Evolutionary conservation across 805 yeast genomes (phyloP).

Genomic region (Kazachstania taianensis): DNA sequence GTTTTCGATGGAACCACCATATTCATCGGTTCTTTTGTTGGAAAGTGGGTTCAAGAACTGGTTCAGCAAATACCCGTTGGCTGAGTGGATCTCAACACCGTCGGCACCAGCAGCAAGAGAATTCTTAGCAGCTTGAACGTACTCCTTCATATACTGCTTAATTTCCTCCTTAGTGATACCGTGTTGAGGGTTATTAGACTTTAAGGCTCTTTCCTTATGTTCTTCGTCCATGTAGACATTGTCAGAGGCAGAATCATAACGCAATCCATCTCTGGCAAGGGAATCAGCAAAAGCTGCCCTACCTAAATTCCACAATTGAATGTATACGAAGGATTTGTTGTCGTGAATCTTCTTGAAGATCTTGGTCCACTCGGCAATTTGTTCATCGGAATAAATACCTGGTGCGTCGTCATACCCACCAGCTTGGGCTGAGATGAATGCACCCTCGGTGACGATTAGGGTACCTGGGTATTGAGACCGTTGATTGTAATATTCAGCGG

Average conservation of each 20-base stretch:
- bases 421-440: constrained; percentile 35
- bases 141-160: constrained; percentile 33
- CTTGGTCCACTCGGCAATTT: no score
- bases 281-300: background rate
- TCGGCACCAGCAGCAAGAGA: constrained; percentile 30
- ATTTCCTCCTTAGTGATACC: no score
- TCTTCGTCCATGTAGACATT: constrained; percentile 13
- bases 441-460: constrained; percentile 52
- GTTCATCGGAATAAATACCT: no score
- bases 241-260: no score
- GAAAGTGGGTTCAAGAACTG: constrained; percentile 43
- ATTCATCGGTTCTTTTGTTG: no score
- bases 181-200: no score
- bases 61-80: constrained; percentile 53
- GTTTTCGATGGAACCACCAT: no score
- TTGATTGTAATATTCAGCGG: no score
- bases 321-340: background rate
- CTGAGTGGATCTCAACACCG: no score
- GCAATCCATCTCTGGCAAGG: no score
- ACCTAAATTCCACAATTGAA: background rate
- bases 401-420: no score
- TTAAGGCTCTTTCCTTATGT: constrained; percentile 27
- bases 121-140: constrained; percentile 36
- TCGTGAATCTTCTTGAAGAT: no score
- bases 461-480: constrained; percentile 53